A percentile compares a stretch with the other conserved stretches of the same genome.
These are phyloP conservation scores for Alternaria viburni DNA, from an alignment of 2,329 filamentous ascomycete species.

Conservation along the genomic window DNA sequence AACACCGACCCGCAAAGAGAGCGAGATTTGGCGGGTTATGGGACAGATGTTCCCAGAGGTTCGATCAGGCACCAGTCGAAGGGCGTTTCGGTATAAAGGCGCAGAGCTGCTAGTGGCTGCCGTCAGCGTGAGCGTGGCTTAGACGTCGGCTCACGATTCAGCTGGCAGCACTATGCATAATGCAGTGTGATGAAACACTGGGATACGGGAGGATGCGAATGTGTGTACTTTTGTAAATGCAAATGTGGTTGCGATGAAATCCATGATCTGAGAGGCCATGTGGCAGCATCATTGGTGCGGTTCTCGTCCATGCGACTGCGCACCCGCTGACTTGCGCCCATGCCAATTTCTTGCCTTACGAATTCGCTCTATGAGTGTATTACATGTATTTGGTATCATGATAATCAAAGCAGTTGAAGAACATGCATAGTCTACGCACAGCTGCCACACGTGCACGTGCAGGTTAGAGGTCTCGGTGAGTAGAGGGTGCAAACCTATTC, in stretches of 20 bases:
- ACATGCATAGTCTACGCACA: neutral
- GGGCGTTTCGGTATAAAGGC: conserved; percentile 12
- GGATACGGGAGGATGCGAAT: conserved; percentile 2
- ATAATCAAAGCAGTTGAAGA: neutral
- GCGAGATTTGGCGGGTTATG: conserved; percentile 23
- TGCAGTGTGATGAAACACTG: conserved; percentile 23
- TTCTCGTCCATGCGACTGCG: neutral
- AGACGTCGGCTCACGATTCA: conserved; percentile 34
- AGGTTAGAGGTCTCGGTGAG: neutral
- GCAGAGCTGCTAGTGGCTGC: conserved; percentile 17
- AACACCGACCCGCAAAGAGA: conserved; percentile 22
- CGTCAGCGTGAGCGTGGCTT: conserved; percentile 34
- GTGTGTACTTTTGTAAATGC: neutral
- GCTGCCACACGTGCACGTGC: neutral
- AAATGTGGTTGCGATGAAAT: neutral
- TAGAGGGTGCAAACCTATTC: neutral
- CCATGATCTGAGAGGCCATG: conserved; percentile 14
- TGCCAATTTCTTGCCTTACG: neutral
- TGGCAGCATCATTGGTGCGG: conserved; percentile 9
- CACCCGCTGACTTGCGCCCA: neutral
- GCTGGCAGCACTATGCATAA: conserved; percentile 16
- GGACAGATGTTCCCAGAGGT: conserved; percentile 25
- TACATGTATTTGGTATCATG: neutral
- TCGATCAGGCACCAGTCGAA: conserved; percentile 43
- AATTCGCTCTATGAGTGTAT: neutral